These are phyloP conservation scores for Coccomyxa subellipsoidea DNA, from an alignment of 163 green algal genomes.

Conservation along the genomic window DNA sequence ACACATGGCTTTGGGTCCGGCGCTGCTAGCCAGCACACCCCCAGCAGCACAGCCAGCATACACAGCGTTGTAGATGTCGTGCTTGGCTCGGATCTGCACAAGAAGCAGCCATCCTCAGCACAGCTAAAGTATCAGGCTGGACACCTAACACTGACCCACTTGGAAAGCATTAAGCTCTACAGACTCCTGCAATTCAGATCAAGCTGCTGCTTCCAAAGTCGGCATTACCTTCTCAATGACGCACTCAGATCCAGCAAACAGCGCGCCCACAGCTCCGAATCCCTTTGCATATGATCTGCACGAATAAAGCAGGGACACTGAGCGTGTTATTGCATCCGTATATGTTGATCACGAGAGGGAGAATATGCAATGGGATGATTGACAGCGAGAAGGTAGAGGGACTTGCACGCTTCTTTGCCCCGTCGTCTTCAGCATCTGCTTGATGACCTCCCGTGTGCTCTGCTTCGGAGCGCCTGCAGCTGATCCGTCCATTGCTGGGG, in stretches of 20 bases:
- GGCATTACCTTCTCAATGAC: constrained; percentile 81
- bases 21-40: constrained; percentile 74
- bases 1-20: constrained; percentile 81
- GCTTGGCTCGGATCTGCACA: constrained; percentile 66
- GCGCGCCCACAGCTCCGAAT: constrained; percentile 88
- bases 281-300: constrained; percentile 86
- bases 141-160: neutral
- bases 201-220: neutral
- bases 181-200: neutral
- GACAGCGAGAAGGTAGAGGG: too few species aligned
- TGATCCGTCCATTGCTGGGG: neutral
- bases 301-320: neutral
- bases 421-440: constrained; percentile 44
- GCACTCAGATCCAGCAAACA: constrained; percentile 94
- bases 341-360: too few species aligned
- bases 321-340: too few species aligned
- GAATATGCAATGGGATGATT: too few species aligned
- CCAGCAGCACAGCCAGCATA: constrained; percentile 87
- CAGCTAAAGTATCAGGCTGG: neutral
- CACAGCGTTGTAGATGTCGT: constrained; percentile 89
- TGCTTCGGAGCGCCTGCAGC: constrained; percentile 37
- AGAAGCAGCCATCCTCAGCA: neutral
- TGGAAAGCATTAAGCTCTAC: neutral
- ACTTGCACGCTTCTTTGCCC: constrained; percentile 47
- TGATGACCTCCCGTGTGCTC: constrained; percentile 49